These are phyloP conservation scores for Heterobasidion irregulare DNA, from an alignment of 1,284 basidiomycete genomes.

Conservation along the genomic window DNA sequence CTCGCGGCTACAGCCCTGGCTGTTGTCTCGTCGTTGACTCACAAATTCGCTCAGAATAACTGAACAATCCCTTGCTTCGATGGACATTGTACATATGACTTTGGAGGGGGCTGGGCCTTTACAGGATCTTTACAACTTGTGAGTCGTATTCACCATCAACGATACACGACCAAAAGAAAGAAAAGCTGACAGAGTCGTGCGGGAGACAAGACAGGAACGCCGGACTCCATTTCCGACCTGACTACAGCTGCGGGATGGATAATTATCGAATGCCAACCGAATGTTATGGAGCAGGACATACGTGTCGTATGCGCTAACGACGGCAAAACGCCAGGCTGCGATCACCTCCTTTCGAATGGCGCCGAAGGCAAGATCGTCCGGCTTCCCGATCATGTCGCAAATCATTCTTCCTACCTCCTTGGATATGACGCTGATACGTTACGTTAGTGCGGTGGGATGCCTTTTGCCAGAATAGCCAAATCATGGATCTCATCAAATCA, in stretches of 20 bases:
- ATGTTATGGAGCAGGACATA: conserved; percentile 32
- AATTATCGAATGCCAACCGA: conserved; percentile 35
- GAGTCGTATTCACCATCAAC: conserved; percentile 8
- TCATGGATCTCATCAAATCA: background rate
- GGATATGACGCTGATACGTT: background rate
- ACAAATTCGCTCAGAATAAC: conserved; percentile 21
- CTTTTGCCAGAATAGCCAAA: background rate
- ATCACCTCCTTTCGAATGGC: conserved; percentile 34
- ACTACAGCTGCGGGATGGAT: conserved; percentile 45
- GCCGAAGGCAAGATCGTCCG: conserved; percentile 43
- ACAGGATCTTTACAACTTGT: conserved; percentile 26
- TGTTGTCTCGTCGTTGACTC: too few relatives aligned
- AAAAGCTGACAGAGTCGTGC: background rate
- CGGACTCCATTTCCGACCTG: conserved; percentile 39
- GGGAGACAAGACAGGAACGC: conserved; percentile 29
- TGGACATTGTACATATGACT: conserved; percentile 30
- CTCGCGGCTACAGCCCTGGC: too few relatives aligned
- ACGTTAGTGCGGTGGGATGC: background rate
- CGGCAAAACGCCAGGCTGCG: conserved; percentile 23
- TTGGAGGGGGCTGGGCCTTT: conserved; percentile 6
- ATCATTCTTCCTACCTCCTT: background rate
- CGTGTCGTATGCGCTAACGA: conserved; percentile 35
- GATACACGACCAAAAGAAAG: background rate
- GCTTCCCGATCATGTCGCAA: conserved; percentile 18
- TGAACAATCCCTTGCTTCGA: conserved; percentile 35